Evolutionary conservation across 2,329 filamentous ascomycete species (phyloP).

Genomic region (Hypoxylon sp.): DNA sequence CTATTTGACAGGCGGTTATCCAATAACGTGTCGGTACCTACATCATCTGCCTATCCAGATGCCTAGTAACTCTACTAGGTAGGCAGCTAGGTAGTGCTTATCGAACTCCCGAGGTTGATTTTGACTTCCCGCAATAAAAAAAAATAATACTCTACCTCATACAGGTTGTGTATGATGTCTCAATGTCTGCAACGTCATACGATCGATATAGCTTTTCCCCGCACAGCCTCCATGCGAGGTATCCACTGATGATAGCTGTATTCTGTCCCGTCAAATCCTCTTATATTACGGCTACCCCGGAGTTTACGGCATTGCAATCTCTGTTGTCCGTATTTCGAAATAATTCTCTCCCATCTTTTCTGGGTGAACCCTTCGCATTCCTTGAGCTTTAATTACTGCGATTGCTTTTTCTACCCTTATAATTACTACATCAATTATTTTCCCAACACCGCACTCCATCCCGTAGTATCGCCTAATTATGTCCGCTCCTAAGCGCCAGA

Average conservation of each 20-base stretch:
- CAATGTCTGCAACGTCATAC: slow-evolving; percentile 36
- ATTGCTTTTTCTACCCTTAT: slow-evolving; percentile 9
- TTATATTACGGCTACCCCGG: slow-evolving; percentile 27
- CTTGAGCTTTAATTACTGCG: not conserved
- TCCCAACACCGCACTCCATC: not conserved
- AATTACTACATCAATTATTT: not conserved
- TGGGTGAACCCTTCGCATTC: not conserved
- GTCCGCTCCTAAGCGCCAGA: slow-evolving; percentile 57
- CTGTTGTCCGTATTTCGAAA: not conserved
- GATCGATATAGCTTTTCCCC: slow-evolving; percentile 30
- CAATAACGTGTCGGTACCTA: not conserved
- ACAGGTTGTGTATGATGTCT: slow-evolving; percentile 6
- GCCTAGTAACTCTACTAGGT: not conserved
- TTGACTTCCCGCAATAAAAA: not conserved
- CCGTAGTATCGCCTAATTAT: slow-evolving; percentile 32
- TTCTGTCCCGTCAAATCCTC: slow-evolving; percentile 26
- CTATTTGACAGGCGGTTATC: not conserved
- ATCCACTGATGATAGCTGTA: slow-evolving; percentile 22
- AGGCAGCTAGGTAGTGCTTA: not conserved
- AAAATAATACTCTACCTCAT: not conserved
- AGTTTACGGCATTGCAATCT: slow-evolving; percentile 1
- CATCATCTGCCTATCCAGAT: not conserved
- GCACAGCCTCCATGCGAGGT: slow-evolving; percentile 20
- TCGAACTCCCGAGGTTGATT: not conserved
- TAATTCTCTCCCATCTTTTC: not conserved